These are phyloP conservation scores for Lagenidium giganteum DNA, from an alignment of 352 stramenopile genomes.

Conservation along the genomic window DNA sequence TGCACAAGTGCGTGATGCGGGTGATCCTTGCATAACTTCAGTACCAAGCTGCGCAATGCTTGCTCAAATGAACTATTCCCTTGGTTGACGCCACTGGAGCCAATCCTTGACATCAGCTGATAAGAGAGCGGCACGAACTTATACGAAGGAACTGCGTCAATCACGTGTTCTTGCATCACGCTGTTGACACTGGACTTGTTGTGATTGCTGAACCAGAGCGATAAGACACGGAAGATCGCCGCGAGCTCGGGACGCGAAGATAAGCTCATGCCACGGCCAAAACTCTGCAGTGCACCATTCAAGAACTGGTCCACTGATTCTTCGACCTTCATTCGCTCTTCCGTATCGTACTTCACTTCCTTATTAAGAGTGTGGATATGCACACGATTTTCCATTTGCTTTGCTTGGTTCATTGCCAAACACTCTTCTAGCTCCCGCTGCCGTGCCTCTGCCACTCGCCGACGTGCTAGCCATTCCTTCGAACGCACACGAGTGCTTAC, in stretches of 20 bases:
- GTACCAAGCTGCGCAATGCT: slow-evolving; percentile 84
- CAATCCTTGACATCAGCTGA: slow-evolving; percentile 97
- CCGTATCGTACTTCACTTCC: slow-evolving; percentile 86
- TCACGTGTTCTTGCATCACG: slow-evolving; percentile 77
- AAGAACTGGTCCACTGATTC: slow-evolving; percentile 85
- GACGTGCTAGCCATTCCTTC: slow-evolving; percentile 85
- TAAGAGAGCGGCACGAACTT: slow-evolving; percentile 97
- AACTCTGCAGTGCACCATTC: slow-evolving; percentile 83
- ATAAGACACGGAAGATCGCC: slow-evolving; percentile 90
- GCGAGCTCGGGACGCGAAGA: slow-evolving; percentile 76
- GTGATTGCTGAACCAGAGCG: slow-evolving; percentile 93
- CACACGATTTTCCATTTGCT: slow-evolving; percentile 58
- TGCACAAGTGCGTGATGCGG: slow-evolving; percentile 96
- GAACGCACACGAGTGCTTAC: slow-evolving; percentile 81
- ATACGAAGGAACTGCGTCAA: slow-evolving; percentile 89
- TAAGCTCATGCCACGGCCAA: slow-evolving; percentile 54
- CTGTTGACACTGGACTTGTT: slow-evolving; percentile 65
- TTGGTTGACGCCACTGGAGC: slow-evolving; percentile 19
- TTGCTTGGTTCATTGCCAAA: slow-evolving; percentile 46
- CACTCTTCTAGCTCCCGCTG: slow-evolving; percentile 56
- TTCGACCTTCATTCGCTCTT: slow-evolving; percentile 84
- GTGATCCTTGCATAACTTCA: slow-evolving; percentile 92
- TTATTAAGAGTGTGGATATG: slow-evolving; percentile 73
- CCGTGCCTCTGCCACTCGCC: slow-evolving; percentile 65
- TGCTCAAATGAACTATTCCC: slow-evolving; percentile 63